Conservation (phyloP, 169 alveolate species). For the Cryptosporidium baileyi region DNA sequence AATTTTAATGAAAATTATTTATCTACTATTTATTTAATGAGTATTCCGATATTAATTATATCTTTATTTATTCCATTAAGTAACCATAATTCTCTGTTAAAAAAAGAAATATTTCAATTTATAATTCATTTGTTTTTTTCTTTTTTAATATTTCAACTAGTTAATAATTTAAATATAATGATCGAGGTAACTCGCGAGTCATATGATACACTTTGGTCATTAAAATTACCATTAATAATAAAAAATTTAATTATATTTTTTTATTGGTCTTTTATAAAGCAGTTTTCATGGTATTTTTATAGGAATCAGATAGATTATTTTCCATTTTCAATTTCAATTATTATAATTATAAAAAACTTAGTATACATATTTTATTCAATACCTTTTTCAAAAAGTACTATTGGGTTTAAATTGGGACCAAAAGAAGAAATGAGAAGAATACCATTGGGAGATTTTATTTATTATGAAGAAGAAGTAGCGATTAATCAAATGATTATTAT, state of each 20-base stretch:
- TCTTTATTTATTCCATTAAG: not conserved
- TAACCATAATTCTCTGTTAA: not conserved
- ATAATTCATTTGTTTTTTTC: not conserved
- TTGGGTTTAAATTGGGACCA: slow-evolving; percentile 57
- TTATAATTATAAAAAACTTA: not conserved
- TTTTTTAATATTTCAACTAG: not conserved
- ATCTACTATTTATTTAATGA: not conserved
- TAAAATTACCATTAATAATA: slow-evolving; percentile 33
- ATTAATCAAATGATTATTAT: not conserved
- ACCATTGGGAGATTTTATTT: slow-evolving; percentile 35
- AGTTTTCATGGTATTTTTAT: not conserved
- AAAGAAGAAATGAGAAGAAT: slow-evolving; percentile 55
- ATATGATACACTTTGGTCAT: slow-evolving; percentile 20
- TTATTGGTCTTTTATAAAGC: slow-evolving; percentile 20
- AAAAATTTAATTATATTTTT: slow-evolving; percentile 31
- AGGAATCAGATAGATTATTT: not conserved
- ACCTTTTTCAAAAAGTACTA: slow-evolving; percentile 34
- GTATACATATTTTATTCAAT: not conserved
- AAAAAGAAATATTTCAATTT: not conserved
- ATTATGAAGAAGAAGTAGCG: not conserved
- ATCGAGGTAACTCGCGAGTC: slow-evolving; percentile 36
- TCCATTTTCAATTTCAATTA: slow-evolving; percentile 30
- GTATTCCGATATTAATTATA: not conserved
- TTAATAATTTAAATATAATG: not conserved
- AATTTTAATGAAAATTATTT: not conserved